A percentile compares a stretch with the other conserved stretches of the same genome.
These are phyloP conservation scores for Paracamarosporium sp. DNA, from an alignment of 2,329 filamentous ascomycete species.

Conservation along the genomic window DNA sequence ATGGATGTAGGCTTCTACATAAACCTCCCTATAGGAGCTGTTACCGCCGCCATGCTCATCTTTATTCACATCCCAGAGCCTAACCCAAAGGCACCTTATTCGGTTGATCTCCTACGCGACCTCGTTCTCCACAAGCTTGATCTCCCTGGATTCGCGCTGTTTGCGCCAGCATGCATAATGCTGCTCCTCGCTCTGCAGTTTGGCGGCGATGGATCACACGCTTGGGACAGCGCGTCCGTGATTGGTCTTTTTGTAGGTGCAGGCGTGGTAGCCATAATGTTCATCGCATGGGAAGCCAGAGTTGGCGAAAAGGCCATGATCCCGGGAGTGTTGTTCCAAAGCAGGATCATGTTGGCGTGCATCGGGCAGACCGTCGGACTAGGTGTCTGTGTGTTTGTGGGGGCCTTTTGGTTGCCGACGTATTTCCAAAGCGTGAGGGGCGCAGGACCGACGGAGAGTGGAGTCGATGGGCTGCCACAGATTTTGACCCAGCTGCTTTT, in stretches of 20 bases:
- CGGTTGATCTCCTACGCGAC: conserved; percentile 11
- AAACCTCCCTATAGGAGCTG: conserved; percentile 56
- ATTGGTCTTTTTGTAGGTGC: conserved; percentile 44
- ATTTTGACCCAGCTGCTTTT: conserved; percentile 35
- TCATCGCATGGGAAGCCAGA: conserved; percentile 40
- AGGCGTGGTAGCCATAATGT: conserved; percentile 34
- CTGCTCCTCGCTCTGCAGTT: conserved; percentile 25
- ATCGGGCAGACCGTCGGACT: conserved; percentile 11
- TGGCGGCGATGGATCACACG: conserved; percentile 36
- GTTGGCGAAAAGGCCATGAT: conserved; percentile 43
- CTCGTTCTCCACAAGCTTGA: conserved; percentile 18
- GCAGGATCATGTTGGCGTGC: conserved; percentile 34
- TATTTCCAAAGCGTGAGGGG: conserved; percentile 52
- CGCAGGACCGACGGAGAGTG: conserved; percentile 46
- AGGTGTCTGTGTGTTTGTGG: conserved; percentile 18
- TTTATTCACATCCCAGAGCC: conserved; percentile 34
- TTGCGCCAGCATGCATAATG: conserved; percentile 15
- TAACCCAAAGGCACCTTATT: conserved; percentile 5
- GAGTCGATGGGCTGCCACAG: conserved; percentile 47
- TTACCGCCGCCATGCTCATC: conserved; percentile 35
- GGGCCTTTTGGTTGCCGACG: conserved; percentile 35
- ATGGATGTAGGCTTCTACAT: conserved; percentile 39
- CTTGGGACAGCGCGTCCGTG: conserved; percentile 38
- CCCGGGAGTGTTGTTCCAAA: conserved; percentile 20
- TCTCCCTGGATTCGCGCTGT: conserved; percentile 22